Percentiles rank a stretch among this genome's conserved stretches.
Evolutionary conservation across 2,329 filamentous ascomycete species (phyloP).

Genomic region (Rhynchosporium agropyri): DNA sequence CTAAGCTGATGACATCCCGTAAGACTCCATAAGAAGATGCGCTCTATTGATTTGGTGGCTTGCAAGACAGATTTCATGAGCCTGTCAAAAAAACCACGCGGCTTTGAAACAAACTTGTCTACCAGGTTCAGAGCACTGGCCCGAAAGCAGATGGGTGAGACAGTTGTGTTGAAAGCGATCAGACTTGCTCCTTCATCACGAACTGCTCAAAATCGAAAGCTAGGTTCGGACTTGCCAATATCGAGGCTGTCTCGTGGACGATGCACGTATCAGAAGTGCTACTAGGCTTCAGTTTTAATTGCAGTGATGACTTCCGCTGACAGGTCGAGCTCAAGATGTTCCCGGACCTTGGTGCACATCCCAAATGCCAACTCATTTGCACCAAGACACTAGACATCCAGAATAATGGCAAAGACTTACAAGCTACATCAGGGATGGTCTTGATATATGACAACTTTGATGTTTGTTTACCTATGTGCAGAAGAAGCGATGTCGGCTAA

Average conservation of each 20-base stretch:
- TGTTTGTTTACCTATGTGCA: background rate
- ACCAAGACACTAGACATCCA: background rate
- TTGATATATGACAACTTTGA: too few species aligned
- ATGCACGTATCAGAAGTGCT: background rate
- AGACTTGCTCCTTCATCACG: slow-evolving; percentile 2
- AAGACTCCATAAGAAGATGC: background rate
- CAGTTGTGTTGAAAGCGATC: background rate
- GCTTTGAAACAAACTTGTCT: background rate
- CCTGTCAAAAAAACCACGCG: background rate
- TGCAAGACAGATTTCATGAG: background rate
- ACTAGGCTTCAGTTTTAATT: too few species aligned
- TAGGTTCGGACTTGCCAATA: background rate
- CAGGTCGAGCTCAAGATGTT: too few species aligned
- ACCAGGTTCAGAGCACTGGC: background rate
- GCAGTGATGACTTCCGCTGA: too few species aligned
- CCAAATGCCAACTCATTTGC: background rate
- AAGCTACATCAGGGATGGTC: too few species aligned
- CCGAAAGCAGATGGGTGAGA: background rate
- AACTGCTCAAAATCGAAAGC: background rate
- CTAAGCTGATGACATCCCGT: background rate
- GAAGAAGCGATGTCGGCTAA: slow-evolving; percentile 4
- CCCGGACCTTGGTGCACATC: background rate
- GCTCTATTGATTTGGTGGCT: background rate
- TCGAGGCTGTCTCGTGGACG: background rate
- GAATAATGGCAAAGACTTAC: too few species aligned